Conservation (phyloP, 1,139 yeast species). For the Debaryomyces coudertii region DNA sequence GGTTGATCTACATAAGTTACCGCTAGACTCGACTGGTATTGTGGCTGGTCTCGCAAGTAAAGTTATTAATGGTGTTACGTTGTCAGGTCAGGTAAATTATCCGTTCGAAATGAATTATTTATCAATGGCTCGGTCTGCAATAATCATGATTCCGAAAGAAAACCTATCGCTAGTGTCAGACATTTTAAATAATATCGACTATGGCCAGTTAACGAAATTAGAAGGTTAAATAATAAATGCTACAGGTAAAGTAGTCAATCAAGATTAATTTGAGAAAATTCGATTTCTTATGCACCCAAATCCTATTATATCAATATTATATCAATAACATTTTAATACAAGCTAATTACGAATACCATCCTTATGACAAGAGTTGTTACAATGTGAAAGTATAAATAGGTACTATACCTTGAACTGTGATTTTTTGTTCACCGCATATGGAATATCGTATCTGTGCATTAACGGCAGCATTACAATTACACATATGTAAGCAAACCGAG, state of each 20-base stretch:
- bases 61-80: constrained; percentile 39
- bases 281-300: too few species aligned
- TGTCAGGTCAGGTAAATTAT: constrained; percentile 19
- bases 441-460: too few species aligned
- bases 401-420: too few species aligned
- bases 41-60: constrained; percentile 67
- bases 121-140: constrained; percentile 64
- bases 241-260: too few species aligned
- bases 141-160: constrained; percentile 62
- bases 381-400: too few species aligned
- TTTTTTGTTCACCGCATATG: too few species aligned
- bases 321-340: too few species aligned
- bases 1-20: constrained; percentile 57
- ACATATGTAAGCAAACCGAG: too few species aligned
- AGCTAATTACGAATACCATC: too few species aligned
- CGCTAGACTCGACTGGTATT: constrained; percentile 66
- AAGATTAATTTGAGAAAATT: background rate
- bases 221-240: background rate
- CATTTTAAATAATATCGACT: constrained; percentile 18
- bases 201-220: background rate
- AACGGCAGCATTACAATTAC: too few species aligned
- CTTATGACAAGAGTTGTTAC: too few species aligned
- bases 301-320: too few species aligned
- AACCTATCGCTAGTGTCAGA: constrained; percentile 35
- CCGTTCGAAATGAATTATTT: constrained; percentile 60